Conservation (phyloP, 208 protist genomes). For the Leishmania tropica region DNA sequence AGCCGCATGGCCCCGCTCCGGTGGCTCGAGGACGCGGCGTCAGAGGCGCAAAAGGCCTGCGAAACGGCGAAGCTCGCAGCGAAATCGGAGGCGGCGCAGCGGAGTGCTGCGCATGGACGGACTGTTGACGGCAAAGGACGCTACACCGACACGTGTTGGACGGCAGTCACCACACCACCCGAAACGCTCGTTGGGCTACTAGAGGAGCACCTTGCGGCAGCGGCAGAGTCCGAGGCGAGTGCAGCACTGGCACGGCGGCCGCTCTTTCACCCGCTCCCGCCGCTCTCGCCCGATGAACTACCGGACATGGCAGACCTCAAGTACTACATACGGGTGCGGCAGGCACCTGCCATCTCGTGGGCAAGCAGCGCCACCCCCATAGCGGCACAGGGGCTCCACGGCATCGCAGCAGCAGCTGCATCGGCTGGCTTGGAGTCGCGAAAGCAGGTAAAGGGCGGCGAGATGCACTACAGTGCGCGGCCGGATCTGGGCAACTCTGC, state of each 20-base stretch:
- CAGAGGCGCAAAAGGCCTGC: slow-evolving; percentile 3
- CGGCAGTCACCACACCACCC: slow-evolving; percentile 13
- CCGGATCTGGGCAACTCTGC: background rate
- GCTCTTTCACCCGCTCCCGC: slow-evolving; percentile 26
- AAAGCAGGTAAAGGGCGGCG: background rate
- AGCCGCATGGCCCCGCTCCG: slow-evolving; percentile 33
- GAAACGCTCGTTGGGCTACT: slow-evolving; percentile 16
- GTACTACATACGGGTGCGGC: slow-evolving; percentile 35
- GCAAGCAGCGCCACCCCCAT: background rate
- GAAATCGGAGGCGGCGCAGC: background rate
- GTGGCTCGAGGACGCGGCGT: slow-evolving; percentile 42
- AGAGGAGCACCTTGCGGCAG: slow-evolving; percentile 5
- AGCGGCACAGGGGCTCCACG: background rate
- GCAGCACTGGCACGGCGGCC: background rate
- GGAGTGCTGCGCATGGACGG: background rate
- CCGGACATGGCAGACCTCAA: slow-evolving; percentile 14
- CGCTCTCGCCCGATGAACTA: slow-evolving; percentile 28
- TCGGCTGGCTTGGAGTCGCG: background rate
- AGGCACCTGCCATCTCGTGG: background rate
- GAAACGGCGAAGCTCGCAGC: background rate
- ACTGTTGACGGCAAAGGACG: background rate
- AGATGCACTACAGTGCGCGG: slow-evolving; percentile 1
- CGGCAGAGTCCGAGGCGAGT: background rate
- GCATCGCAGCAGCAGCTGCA: background rate
- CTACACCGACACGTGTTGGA: background rate